phyloP scores from a whole-genome alignment of 2,329 filamentous ascomycete species.

The Colletotrichum somersetense region DNA sequence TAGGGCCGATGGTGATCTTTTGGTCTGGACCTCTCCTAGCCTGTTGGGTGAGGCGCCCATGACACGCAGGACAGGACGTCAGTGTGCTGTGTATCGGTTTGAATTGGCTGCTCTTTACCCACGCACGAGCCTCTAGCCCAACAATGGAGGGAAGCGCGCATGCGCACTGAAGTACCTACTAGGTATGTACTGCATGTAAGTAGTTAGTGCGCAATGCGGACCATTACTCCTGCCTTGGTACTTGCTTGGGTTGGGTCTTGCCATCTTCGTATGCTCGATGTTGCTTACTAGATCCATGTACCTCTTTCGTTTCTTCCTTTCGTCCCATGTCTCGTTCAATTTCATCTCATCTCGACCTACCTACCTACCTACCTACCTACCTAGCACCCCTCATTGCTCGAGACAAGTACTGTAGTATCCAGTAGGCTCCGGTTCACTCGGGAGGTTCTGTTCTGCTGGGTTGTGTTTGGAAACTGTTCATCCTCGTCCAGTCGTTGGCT shows the following conservation, averaged over 20 bases:
- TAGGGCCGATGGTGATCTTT: background rate
- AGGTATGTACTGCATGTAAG: too few relatives aligned
- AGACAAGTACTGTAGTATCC: background rate
- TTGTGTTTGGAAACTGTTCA: background rate
- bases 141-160: background rate
- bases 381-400: constrained; percentile 10
- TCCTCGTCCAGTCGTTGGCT: constrained; percentile 8
- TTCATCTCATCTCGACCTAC: constrained; percentile 24
- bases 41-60: background rate
- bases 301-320: background rate
- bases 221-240: background rate
- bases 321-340: constrained; percentile 27
- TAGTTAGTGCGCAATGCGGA: background rate
- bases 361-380: too few relatives aligned
- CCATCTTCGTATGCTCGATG: background rate
- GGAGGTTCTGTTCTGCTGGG: background rate
- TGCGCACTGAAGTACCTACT: background rate
- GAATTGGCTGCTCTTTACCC: background rate
- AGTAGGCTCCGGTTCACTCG: background rate
- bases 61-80: constrained; percentile 18
- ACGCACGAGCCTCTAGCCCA: constrained; percentile 14
- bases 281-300: background rate
- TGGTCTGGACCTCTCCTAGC: constrained; percentile 8
- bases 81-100: background rate
- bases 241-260: background rate